A percentile compares a stretch with the other conserved stretches of the same genome.
Evolutionary conservation across 169 alveolate genomes (phyloP).

Genomic region (Eimeria sp.): DNA sequence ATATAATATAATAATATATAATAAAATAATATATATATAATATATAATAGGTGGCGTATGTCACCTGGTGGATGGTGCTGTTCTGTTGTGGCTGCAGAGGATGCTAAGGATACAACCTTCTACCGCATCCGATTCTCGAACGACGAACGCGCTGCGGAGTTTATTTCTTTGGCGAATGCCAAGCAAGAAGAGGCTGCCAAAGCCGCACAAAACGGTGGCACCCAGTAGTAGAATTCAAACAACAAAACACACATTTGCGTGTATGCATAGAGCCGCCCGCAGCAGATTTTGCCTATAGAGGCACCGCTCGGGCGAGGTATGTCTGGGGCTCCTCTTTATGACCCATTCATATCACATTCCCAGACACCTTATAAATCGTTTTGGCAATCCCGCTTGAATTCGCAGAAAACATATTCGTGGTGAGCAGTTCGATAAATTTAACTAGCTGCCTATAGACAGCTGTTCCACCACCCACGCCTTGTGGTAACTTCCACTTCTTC

Average conservation of each 20-base stretch:
- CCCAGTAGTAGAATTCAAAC: slow-evolving; percentile 9
- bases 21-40: too few relatives aligned
- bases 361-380: slow-evolving; percentile 26
- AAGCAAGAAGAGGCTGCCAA: slow-evolving; percentile 58
- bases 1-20: too few relatives aligned
- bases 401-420: background rate
- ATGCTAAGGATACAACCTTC: slow-evolving; percentile 73
- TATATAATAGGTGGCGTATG: too few relatives aligned
- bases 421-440: background rate
- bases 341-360: background rate
- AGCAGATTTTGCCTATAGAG: slow-evolving; percentile 13
- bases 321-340: background rate
- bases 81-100: slow-evolving; percentile 34
- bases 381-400: background rate
- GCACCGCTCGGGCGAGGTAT: slow-evolving; percentile 29
- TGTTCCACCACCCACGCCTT: background rate
- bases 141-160: slow-evolving; percentile 82
- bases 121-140: slow-evolving; percentile 78
- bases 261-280: background rate
- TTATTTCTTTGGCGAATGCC: slow-evolving; percentile 75
- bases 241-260: background rate
- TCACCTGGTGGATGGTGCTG: background rate
- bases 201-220: slow-evolving; percentile 47
- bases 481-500: background rate
- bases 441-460: background rate